A percentile compares a stretch with the other conserved stretches of the same genome.
Evolutionary conservation across 805 yeast genomes (phyloP).

Genomic region (Kodamaea kaohsiungensis): DNA sequence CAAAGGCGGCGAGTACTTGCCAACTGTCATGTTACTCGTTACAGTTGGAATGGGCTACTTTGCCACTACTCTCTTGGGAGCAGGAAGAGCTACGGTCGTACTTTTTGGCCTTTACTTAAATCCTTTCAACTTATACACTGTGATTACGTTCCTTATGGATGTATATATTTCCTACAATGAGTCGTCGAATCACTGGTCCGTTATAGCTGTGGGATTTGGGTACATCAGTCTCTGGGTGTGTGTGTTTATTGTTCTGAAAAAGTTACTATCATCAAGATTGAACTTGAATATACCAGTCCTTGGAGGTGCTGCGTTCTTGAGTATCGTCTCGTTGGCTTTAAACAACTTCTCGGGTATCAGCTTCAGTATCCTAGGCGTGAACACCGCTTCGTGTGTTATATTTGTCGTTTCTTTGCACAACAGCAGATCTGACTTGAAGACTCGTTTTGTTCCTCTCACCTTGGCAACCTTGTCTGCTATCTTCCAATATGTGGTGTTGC

Average conservation of each 20-base stretch:
- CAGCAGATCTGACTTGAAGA: conserved; percentile 16
- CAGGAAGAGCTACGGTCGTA: conserved; percentile 26
- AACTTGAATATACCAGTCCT: background rate
- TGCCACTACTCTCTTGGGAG: conserved; percentile 25
- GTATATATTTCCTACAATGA: conserved; percentile 15
- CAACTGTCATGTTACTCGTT: conserved; percentile 18
- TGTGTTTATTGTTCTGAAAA: conserved; percentile 1
- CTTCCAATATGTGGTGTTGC: conserved; percentile 23
- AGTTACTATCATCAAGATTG: background rate
- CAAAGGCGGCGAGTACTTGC: background rate
- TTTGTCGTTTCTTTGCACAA: conserved; percentile 27
- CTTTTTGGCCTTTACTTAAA: conserved; percentile 31
- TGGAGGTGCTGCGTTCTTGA: conserved; percentile 5
- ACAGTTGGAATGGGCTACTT: conserved; percentile 23
- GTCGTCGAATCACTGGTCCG: conserved; percentile 9
- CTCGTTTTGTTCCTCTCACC: conserved; percentile 16
- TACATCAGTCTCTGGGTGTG: conserved; percentile 18
- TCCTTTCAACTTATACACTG: conserved; percentile 31
- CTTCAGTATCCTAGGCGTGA: conserved; percentile 24
- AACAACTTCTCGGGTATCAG: conserved; percentile 11
- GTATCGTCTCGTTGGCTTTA: conserved; percentile 6
- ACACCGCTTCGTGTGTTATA: conserved; percentile 24
- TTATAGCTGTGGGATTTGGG: conserved; percentile 16
- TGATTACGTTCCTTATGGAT: conserved; percentile 29
- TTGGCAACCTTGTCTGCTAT: conserved; percentile 19